Conservation (phyloP, 495 filamentous ascomycete genomes). For the Penicillium desertorum region DNA sequence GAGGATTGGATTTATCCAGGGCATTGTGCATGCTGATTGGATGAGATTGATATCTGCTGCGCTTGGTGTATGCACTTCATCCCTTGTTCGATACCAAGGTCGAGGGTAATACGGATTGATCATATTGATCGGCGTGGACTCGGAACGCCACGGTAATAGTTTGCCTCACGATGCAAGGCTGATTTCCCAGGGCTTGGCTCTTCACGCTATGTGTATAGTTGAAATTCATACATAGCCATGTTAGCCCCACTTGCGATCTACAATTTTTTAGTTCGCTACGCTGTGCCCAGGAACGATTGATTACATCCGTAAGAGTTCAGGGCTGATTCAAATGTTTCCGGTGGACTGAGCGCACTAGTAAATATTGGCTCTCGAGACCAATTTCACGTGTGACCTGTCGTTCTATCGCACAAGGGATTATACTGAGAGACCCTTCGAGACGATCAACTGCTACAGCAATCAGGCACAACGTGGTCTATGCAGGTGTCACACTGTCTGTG, state of each 20-base stretch:
- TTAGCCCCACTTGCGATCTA: neutral
- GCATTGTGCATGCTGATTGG: conserved; percentile 15
- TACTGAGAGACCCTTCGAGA: neutral
- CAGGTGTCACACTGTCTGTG: conserved; percentile 2
- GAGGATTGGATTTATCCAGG: neutral
- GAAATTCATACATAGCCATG: neutral
- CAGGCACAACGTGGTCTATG: conserved; percentile 7
- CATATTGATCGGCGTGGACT: conserved; percentile 21
- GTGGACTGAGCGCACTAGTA: neutral
- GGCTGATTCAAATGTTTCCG: neutral
- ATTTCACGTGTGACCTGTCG: neutral
- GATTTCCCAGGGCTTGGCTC: conserved; percentile 11
- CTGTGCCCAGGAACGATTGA: neutral
- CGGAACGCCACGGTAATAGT: conserved; percentile 26
- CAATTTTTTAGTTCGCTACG: neutral
- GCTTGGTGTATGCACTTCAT: conserved; percentile 18
- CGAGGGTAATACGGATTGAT: conserved; percentile 18
- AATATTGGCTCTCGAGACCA: neutral
- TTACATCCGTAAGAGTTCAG: neutral
- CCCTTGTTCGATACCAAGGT: conserved; percentile 24
- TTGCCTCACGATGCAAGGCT: conserved; percentile 26
- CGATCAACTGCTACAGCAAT: neutral
- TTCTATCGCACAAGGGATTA: neutral
- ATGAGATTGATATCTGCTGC: conserved; percentile 1
- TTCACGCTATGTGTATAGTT: neutral